phyloP scores from a whole-genome alignment of 805 yeast genomes.

The Naumovozyma baii region DNA sequence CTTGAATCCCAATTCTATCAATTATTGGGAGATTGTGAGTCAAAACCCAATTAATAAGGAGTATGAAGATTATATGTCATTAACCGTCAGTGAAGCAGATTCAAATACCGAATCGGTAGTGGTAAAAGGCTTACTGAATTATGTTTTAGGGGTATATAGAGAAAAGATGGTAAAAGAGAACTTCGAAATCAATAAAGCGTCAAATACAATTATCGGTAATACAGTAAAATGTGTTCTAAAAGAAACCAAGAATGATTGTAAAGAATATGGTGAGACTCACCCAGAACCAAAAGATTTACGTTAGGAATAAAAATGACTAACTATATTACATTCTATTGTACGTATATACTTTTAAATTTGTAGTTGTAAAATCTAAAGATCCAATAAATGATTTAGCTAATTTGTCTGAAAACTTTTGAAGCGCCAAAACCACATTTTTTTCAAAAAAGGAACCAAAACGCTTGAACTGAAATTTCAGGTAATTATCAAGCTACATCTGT shows the following conservation, averaged over 20 bases:
- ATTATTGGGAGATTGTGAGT: slow-evolving; percentile 8
- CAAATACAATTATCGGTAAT: slow-evolving; percentile 7
- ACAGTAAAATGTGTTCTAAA: slow-evolving; percentile 7
- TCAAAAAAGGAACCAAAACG: no score
- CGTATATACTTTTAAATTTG: no score
- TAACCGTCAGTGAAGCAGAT: slow-evolving; percentile 33
- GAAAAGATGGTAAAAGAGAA: slow-evolving; percentile 6
- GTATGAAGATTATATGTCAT: slow-evolving; percentile 31
- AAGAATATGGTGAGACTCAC: slow-evolving; percentile 2
- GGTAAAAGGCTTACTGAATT: slow-evolving; percentile 30
- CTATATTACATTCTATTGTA: no score
- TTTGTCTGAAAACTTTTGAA: no score
- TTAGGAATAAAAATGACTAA: no score
- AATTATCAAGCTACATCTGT: no score
- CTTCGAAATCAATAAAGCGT: slow-evolving; percentile 4
- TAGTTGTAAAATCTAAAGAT: no score
- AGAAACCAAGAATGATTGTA: not conserved
- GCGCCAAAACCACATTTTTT: no score
- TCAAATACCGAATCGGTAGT: slow-evolving; percentile 29
- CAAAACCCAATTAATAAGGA: slow-evolving; percentile 7
- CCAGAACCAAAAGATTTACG: slow-evolving; percentile 2
- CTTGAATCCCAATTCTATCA: slow-evolving; percentile 9
- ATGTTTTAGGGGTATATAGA: slow-evolving; percentile 27
- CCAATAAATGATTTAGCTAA: no score
- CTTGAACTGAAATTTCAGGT: not conserved